Percentiles rank a stretch among this genome's conserved stretches.
These are phyloP conservation scores for Backusella mclennaniae DNA, from an alignment of 192 early-diverging fungal genomes.

Conservation along the genomic window DNA sequence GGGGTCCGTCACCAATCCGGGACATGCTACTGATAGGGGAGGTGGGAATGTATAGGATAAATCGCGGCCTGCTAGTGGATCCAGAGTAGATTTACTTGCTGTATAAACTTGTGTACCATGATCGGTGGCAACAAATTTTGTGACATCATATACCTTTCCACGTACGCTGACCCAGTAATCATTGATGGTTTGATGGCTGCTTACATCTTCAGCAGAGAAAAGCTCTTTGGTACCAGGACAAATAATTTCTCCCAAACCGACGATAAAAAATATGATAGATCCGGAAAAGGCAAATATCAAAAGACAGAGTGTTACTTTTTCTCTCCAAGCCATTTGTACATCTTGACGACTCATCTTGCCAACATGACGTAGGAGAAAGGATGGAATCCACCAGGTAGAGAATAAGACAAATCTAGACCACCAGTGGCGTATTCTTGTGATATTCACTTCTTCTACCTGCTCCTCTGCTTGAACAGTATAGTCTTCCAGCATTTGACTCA, in stretches of 20 bases:
- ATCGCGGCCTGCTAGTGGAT: constrained; percentile 61
- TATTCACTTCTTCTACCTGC: constrained; percentile 50
- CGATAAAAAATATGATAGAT: constrained; percentile 83
- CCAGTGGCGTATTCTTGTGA: constrained; percentile 44
- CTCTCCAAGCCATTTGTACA: constrained; percentile 94
- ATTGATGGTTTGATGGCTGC: constrained; percentile 53
- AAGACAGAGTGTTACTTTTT: constrained; percentile 84
- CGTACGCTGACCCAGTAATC: constrained; percentile 67
- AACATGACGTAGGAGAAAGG: constrained; percentile 49
- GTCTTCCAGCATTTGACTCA: constrained; percentile 43
- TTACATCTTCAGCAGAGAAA: constrained; percentile 57
- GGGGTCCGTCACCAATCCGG: constrained; percentile 42
- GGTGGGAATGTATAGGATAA: constrained; percentile 65
- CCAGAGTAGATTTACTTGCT: constrained; percentile 40
- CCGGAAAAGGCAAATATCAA: constrained; percentile 79
- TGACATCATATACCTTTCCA: constrained; percentile 69
- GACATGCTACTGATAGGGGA: constrained; percentile 53
- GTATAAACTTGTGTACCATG: constrained; percentile 50
- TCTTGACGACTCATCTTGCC: constrained; percentile 85
- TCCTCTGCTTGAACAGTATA: constrained; percentile 33
- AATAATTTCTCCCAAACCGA: constrained; percentile 78
- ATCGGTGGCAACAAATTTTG: constrained; percentile 57
- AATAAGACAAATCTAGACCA: constrained; percentile 82
- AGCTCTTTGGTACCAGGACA: constrained; percentile 75
- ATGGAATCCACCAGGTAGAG: constrained; percentile 83